Percentiles rank a stretch among this genome's conserved stretches.
Conservation (phyloP, 768 basidiomycete species). For the Rhizopogon roseolus region DNA sequence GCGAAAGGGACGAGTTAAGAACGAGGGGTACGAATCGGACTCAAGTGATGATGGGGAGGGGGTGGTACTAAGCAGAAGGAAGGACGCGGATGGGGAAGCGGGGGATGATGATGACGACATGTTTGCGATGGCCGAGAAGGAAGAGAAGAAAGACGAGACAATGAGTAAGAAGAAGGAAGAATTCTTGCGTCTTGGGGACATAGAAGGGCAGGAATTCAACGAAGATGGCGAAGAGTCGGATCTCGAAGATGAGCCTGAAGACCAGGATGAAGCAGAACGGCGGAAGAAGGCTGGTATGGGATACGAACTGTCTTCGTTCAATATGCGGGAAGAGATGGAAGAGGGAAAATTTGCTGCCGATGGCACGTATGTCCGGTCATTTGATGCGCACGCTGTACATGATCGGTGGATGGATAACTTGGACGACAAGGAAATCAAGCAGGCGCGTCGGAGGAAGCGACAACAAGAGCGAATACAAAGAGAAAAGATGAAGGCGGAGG, state of each 20-base stretch:
- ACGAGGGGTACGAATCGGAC: constrained; percentile 89
- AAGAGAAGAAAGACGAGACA: constrained; percentile 41
- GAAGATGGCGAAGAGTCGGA: constrained; percentile 24
- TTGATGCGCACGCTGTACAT: constrained; percentile 88
- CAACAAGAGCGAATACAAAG: constrained; percentile 68
- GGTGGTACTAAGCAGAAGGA: constrained; percentile 80
- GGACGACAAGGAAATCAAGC: constrained; percentile 80
- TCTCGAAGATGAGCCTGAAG: constrained; percentile 42
- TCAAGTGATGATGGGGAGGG: constrained; percentile 93
- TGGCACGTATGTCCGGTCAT: constrained; percentile 79
- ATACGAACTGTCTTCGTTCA: constrained; percentile 90
- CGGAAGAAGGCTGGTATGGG: constrained; percentile 88
- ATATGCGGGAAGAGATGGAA: constrained; percentile 99
- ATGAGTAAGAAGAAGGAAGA: constrained; percentile 57
- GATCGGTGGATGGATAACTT: constrained; percentile 96
- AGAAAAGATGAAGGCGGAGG: constrained; percentile 68
- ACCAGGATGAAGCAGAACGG: constrained; percentile 78
- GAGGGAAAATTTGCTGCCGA: constrained; percentile 97
- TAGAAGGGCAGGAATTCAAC: constrained; percentile 93
- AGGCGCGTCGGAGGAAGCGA: constrained; percentile 71
- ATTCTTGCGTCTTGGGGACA: constrained; percentile 86
- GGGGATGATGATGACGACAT: constrained; percentile 70
- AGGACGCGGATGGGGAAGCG: constrained; percentile 43
- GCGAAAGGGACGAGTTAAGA: constrained; percentile 73
- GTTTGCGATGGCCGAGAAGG: constrained; percentile 66